Evolutionary conservation across 108 stramenopile species (phyloP).

Genomic region (Skeletonema costatum): DNA sequence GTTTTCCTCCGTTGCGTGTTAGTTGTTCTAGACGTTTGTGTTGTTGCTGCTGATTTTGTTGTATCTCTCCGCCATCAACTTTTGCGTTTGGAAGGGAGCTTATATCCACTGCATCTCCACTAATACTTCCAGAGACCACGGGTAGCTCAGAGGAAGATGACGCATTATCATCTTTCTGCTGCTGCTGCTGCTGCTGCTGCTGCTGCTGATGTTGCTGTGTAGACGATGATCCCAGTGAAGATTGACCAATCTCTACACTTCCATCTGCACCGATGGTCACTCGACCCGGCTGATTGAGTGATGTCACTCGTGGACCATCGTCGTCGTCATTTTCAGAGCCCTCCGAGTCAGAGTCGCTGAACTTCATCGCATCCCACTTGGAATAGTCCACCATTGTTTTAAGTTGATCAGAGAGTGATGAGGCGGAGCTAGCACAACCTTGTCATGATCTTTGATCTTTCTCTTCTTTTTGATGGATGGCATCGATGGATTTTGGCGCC

Average conservation of each 20-base stretch:
- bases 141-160: background rate
- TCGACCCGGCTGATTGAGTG: constrained; percentile 40
- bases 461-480: background rate
- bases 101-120: constrained; percentile 4
- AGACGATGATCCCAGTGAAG: background rate
- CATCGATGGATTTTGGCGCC: background rate
- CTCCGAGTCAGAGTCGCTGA: constrained; percentile 21
- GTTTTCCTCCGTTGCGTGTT: constrained; percentile 31
- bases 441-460: too few species aligned
- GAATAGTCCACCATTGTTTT: constrained; percentile 43
- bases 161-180: background rate
- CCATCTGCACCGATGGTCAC: constrained; percentile 44
- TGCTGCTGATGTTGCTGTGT: too few species aligned
- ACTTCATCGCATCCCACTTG: constrained; percentile 53
- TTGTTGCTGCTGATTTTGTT: constrained; percentile 11
- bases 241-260: constrained; percentile 24
- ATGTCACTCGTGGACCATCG: constrained; percentile 36
- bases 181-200: background rate
- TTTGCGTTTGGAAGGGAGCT: background rate
- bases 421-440: too few species aligned
- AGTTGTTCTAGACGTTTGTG: constrained; percentile 1
- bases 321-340: constrained; percentile 19
- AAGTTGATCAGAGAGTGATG: background rate
- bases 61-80: background rate
- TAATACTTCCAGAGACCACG: constrained; percentile 1